Conservation (phyloP, 2,329 filamentous ascomycete species). For the Cercospora beticola region DNA sequence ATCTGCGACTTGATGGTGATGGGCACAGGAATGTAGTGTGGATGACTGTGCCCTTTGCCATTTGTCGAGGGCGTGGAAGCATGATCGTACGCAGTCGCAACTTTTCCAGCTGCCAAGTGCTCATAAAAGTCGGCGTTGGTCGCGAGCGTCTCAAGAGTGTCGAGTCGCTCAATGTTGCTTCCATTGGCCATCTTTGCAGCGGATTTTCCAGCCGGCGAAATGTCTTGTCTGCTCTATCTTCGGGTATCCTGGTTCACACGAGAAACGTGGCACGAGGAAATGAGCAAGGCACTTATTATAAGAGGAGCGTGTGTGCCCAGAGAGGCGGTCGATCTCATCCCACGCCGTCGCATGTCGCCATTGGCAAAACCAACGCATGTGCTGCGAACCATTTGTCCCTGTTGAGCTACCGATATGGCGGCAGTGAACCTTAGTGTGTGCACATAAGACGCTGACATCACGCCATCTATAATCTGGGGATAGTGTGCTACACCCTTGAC, state of each 20-base stretch:
- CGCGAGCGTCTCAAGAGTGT: slow-evolving; percentile 31
- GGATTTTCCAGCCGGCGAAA: neutral
- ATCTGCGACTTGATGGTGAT: slow-evolving; percentile 36
- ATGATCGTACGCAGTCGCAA: slow-evolving; percentile 20
- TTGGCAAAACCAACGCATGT: neutral
- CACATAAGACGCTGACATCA: slow-evolving; percentile 17
- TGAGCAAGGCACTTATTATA: neutral
- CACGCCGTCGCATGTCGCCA: slow-evolving; percentile 1
- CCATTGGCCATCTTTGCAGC: slow-evolving; percentile 25
- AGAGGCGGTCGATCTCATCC: neutral
- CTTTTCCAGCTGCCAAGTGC: slow-evolving; percentile 32
- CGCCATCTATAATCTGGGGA: slow-evolving; percentile 25
- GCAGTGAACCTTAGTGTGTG: slow-evolving; percentile 18
- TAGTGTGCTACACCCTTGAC: neutral
- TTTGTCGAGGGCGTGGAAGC: slow-evolving; percentile 20
- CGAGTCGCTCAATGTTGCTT: slow-evolving; percentile 34
- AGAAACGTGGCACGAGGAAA: neutral
- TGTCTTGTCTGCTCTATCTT: neutral
- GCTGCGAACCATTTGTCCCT: slow-evolving; percentile 8
- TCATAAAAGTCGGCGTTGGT: slow-evolving; percentile 33
- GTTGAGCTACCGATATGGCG: neutral
- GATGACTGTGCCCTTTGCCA: slow-evolving; percentile 16
- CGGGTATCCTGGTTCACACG: neutral
- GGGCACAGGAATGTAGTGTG: slow-evolving; percentile 35
- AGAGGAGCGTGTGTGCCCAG: neutral